Conservation (phyloP, 352 stramenopile genomes). For the Pythium apleroticum region DNA sequence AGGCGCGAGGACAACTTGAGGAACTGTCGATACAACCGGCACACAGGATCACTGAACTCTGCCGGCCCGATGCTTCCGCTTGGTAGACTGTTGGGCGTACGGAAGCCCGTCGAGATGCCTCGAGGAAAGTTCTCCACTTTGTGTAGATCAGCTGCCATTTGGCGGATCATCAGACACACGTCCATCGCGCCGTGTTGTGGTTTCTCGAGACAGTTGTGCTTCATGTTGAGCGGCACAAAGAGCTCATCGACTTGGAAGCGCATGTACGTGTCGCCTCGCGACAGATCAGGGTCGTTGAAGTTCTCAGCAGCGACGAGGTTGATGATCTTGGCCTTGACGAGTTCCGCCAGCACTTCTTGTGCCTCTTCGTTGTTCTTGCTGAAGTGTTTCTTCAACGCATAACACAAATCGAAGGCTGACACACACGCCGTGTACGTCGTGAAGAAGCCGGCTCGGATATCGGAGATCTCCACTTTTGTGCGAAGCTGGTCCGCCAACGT, state of each 20-base stretch:
- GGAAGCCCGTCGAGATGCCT: conserved; percentile 72
- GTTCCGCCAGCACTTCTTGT: conserved; percentile 39
- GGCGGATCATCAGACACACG: conserved; percentile 61
- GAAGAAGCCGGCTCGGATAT: conserved; percentile 72
- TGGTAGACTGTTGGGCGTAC: conserved; percentile 30
- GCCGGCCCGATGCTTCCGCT: conserved; percentile 24
- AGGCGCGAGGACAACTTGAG: conserved; percentile 62
- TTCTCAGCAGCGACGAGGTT: conserved; percentile 61
- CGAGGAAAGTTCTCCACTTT: conserved; percentile 59
- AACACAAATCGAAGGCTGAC: conserved; percentile 48
- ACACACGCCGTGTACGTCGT: conserved; percentile 67
- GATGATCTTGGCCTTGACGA: conserved; percentile 45
- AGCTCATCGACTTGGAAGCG: conserved; percentile 86
- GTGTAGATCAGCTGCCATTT: conserved; percentile 70
- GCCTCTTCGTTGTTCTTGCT: conserved; percentile 47
- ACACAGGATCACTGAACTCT: conserved; percentile 58
- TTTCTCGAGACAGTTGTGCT: conserved; percentile 59
- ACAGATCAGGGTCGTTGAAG: conserved; percentile 43
- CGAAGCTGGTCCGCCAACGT: conserved; percentile 66
- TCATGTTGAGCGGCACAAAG: conserved; percentile 81
- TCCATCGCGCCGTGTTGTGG: conserved; percentile 63
- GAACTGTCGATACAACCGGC: conserved; percentile 72
- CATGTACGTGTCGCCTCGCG: conserved; percentile 54
- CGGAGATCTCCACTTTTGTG: conserved; percentile 46
- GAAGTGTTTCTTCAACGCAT: conserved; percentile 60